Conservation (phyloP, 495 filamentous ascomycete genomes). For the Pyrenula aspistea region DNA sequence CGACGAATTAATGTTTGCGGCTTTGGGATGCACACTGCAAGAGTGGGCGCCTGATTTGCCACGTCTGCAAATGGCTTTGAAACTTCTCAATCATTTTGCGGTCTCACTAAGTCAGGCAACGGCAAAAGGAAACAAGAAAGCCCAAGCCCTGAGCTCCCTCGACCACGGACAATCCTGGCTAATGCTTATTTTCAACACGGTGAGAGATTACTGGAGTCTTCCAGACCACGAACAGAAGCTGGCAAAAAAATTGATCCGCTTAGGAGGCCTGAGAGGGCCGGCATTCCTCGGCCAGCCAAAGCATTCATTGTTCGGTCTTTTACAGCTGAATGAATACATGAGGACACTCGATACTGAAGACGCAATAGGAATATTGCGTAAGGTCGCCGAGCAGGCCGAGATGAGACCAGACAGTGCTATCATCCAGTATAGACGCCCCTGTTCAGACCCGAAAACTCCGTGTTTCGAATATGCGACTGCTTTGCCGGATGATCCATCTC, state of each 20-base stretch:
- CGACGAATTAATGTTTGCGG: slow-evolving; percentile 1
- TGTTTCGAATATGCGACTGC: slow-evolving; percentile 4
- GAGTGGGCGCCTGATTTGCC: background rate
- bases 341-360: background rate
- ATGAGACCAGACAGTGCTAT: background rate
- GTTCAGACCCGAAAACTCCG: background rate
- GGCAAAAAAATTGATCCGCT: slow-evolving; percentile 1
- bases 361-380: background rate
- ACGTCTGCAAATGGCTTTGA: background rate
- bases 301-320: background rate
- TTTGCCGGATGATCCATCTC: background rate
- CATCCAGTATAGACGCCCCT: background rate
- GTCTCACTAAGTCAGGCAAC: background rate
- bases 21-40: slow-evolving; percentile 5
- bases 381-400: background rate
- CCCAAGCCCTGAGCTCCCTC: background rate
- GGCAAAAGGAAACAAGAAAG: background rate
- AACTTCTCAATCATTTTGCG: background rate
- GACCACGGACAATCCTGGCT: background rate
- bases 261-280: background rate
- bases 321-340: slow-evolving; percentile 1
- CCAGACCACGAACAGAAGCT: background rate
- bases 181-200: background rate
- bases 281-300: background rate
- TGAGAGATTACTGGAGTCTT: background rate